A percentile compares a stretch with the other conserved stretches of the same genome.
Conservation (phyloP, 164 flowering plant genomes). For the Annona cherimola region DNA sequence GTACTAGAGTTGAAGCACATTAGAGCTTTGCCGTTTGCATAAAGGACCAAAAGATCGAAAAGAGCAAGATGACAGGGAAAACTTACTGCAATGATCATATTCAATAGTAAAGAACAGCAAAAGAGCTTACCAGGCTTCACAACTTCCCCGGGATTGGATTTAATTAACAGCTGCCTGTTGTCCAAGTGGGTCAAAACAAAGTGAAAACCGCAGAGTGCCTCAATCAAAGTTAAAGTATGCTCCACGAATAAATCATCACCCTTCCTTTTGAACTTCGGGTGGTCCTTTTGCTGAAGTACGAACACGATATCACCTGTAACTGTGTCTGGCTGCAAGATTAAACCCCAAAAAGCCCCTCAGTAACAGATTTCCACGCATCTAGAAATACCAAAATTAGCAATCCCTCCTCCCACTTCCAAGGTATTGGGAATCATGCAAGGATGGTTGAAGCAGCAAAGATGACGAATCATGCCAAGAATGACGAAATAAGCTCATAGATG, state of each 20-base stretch:
- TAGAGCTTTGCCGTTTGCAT: no score
- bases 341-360: background rate
- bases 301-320: conserved; percentile 51
- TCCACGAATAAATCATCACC: conserved; percentile 42
- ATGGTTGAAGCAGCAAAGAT: background rate
- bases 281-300: conserved; percentile 47
- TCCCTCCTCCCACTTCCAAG: no score
- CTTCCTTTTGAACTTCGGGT: conserved; percentile 47
- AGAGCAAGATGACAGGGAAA: no score
- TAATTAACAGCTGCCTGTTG: conserved; percentile 49
- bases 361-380: background rate
- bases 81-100: background rate
- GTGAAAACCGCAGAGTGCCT: conserved; percentile 58
- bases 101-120: background rate
- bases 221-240: conserved; percentile 41
- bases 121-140: conserved; percentile 42
- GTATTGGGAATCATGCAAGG: background rate
- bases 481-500: background rate
- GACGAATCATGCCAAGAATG: background rate
- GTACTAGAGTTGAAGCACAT: no score
- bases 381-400: background rate
- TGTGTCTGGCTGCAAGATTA: conserved; percentile 48
- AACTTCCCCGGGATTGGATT: conserved; percentile 48
- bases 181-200: conserved; percentile 51
- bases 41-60: no score